A percentile compares a stretch with the other conserved stretches of the same genome.
Evolutionary conservation across 805 yeast species (phyloP).

Genomic region (Lachancea thermotolerans): DNA sequence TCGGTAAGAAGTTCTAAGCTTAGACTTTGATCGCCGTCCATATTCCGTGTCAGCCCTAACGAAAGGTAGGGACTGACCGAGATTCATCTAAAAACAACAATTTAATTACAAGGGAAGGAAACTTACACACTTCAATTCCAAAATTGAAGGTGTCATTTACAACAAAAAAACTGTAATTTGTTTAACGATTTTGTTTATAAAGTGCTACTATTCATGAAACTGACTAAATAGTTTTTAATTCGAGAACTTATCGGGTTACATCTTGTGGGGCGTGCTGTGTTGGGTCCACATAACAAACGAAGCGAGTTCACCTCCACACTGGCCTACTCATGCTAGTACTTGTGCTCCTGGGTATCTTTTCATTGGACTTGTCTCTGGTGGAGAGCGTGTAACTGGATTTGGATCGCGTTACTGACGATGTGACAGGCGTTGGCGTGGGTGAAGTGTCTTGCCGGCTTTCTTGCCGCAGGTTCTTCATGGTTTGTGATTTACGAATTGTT

Average conservation of each 20-base stretch:
- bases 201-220: slow-evolving; percentile 7
- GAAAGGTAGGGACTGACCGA: no score
- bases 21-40: neutral
- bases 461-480: slow-evolving; percentile 8
- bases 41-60: no score
- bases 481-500: slow-evolving; percentile 6
- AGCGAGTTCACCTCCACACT: slow-evolving; percentile 1
- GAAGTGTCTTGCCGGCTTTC: neutral
- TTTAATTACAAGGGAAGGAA: no score
- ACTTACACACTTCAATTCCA: no score
- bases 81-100: no score
- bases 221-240: slow-evolving; percentile 4
- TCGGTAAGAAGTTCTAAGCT: slow-evolving; percentile 87
- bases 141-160: no score
- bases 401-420: slow-evolving; percentile 1
- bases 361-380: neutral
- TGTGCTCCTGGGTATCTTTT: slow-evolving; percentile 1
- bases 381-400: slow-evolving; percentile 3
- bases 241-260: neutral
- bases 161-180: neutral
- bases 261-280: neutral
- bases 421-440: neutral
- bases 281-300: neutral
- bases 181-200: slow-evolving; percentile 4
- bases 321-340: slow-evolving; percentile 1